Conservation (phyloP, 2,329 filamentous ascomycete species). For the Emericellopsis atlantica region DNA sequence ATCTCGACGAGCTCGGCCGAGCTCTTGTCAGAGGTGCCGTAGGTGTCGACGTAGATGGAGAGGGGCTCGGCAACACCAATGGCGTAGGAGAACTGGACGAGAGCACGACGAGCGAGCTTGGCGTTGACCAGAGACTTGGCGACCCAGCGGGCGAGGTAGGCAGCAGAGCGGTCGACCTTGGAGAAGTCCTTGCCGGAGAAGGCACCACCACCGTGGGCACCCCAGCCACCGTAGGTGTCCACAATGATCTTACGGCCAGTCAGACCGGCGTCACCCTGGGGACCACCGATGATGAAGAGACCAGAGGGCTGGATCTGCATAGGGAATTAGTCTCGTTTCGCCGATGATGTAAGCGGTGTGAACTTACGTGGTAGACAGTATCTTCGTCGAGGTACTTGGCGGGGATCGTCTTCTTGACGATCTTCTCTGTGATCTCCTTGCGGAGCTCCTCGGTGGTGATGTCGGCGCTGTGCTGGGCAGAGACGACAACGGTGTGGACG, state of each 20-base stretch:
- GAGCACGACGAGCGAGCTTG: slow-evolving; percentile 77
- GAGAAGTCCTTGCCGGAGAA: slow-evolving; percentile 99
- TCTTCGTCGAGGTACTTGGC: slow-evolving; percentile 82
- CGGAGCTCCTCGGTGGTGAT: slow-evolving; percentile 87
- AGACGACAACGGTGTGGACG: slow-evolving; percentile 94
- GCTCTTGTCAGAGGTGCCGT: slow-evolving; percentile 82
- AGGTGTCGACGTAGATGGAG: slow-evolving; percentile 94
- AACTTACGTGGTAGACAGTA: slow-evolving; percentile 83
- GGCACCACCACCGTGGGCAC: slow-evolving; percentile 98
- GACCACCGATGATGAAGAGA: slow-evolving; percentile 97
- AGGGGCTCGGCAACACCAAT: slow-evolving; percentile 98
- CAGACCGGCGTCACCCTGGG: slow-evolving; percentile 96
- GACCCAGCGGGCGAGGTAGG: slow-evolving; percentile 96
- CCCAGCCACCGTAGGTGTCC: slow-evolving; percentile 99
- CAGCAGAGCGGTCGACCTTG: slow-evolving; percentile 98
- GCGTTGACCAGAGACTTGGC: slow-evolving; percentile 93
- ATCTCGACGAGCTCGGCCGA: slow-evolving; percentile 93
- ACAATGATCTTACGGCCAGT: slow-evolving; percentile 99
- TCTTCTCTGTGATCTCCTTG: slow-evolving; percentile 93
- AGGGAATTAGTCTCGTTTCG: slow-evolving; percentile 2
- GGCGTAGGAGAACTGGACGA: slow-evolving; percentile 98
- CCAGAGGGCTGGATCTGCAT: slow-evolving; percentile 86
- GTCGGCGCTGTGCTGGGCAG: slow-evolving; percentile 81
- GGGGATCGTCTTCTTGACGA: slow-evolving; percentile 91
- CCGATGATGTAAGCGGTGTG: background rate